A percentile compares a stretch with the other conserved stretches of the same genome.
Conservation (phyloP, 305 asterid genomes). For the Vinca major region DNA sequence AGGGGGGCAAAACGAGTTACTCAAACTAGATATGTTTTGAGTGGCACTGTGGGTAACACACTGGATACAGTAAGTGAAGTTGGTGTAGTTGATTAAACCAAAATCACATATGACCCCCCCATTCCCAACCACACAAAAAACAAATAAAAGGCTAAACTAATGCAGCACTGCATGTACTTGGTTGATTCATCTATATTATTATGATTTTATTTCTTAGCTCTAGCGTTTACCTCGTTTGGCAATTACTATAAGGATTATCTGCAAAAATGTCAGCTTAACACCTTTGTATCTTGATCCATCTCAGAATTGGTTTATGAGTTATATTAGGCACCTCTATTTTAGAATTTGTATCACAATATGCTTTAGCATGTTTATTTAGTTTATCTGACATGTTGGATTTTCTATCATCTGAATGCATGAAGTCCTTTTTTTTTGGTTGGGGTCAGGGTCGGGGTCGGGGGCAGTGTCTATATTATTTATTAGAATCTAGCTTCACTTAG, state of each 20-base stretch:
- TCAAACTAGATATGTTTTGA: not conserved
- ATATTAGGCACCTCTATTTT: not conserved
- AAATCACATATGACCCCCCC: not conserved
- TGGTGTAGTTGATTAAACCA: not conserved
- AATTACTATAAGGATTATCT: too few relatives aligned
- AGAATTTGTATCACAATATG: not conserved
- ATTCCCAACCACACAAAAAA: not conserved
- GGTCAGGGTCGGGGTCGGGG: too few relatives aligned
- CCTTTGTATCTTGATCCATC: not conserved
- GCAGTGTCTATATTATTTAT: not conserved
- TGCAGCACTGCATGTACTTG: not conserved
- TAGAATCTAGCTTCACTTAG: not conserved
- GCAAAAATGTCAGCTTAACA: too few relatives aligned
- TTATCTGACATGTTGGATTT: not conserved
- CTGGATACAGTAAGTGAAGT: not conserved
- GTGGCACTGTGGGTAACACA: not conserved
- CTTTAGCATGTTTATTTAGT: constrained; percentile 1
- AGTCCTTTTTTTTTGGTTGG: not conserved
- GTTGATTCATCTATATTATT: not conserved
- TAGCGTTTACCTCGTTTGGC: not conserved
- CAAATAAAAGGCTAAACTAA: not conserved
- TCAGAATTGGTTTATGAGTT: not conserved
- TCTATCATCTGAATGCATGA: not conserved
- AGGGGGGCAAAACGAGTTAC: not conserved
- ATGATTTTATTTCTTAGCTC: not conserved